phyloP scores from a whole-genome alignment of 179 eudicot genomes.

The Spinacia oleracea region DNA sequence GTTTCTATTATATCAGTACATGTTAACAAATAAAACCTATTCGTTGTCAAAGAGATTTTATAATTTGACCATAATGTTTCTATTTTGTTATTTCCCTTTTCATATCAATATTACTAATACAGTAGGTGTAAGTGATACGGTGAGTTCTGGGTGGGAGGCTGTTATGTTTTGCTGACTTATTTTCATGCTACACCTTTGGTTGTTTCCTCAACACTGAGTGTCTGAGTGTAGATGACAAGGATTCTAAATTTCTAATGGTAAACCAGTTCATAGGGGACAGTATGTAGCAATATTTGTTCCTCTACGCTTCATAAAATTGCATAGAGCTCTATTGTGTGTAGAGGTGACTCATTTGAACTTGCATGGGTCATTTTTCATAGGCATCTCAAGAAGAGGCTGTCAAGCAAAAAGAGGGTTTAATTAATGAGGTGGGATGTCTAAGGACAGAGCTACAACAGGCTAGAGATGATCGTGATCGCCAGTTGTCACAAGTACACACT shows the following conservation, averaged over 20 bases:
- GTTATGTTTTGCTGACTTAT: not conserved
- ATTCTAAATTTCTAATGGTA: not conserved
- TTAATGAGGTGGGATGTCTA: constrained; percentile 64
- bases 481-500: constrained; percentile 50
- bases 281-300: not conserved
- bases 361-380: constrained; percentile 34
- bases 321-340: not conserved
- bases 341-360: constrained; percentile 11
- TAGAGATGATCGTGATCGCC: constrained; percentile 84
- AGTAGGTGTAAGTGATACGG: not conserved
- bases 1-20: not conserved
- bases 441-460: constrained; percentile 72
- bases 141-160: not conserved
- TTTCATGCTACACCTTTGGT: not conserved
- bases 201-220: not conserved
- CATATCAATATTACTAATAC: not conserved
- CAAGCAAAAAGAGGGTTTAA: constrained; percentile 71
- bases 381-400: constrained; percentile 68
- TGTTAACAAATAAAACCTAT: not conserved
- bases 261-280: not conserved
- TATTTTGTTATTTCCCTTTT: too few relatives aligned
- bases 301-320: not conserved
- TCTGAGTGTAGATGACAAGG: not conserved
- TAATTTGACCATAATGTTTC: not conserved
- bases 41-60: not conserved